Conservation (phyloP, 192 early-diverging fungal species). For the Endogone sp. region DNA sequence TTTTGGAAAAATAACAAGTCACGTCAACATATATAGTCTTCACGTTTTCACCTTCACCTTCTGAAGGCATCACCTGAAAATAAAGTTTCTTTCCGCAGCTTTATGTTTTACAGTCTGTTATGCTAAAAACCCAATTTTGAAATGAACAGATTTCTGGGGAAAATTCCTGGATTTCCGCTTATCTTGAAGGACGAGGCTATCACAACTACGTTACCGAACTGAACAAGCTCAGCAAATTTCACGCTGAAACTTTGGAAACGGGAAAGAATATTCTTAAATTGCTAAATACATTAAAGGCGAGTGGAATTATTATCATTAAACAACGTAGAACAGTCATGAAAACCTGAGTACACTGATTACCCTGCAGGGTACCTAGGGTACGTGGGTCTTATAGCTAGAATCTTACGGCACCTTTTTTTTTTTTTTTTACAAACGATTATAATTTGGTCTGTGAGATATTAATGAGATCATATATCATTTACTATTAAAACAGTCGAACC, state of each 20-base stretch:
- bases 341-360: conserved; percentile 13
- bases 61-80: conserved; percentile 1
- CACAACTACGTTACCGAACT: conserved; percentile 10
- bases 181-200: conserved; percentile 6
- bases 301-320: conserved; percentile 8
- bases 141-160: conserved; percentile 16
- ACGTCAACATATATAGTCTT: background rate
- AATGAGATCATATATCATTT: too few relatives aligned
- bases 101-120: conserved; percentile 3
- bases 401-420: too few relatives aligned
- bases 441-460: too few relatives aligned
- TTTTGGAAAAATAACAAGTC: too few relatives aligned
- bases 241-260: conserved; percentile 9
- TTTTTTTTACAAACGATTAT: too few relatives aligned
- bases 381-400: too few relatives aligned
- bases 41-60: background rate
- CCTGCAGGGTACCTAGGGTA: conserved; percentile 6
- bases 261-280: conserved; percentile 10
- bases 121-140: background rate
- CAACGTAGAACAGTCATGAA: background rate
- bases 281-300: conserved; percentile 14
- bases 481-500: too few relatives aligned
- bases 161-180: conserved; percentile 17
- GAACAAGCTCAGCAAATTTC: conserved; percentile 10
- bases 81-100: conserved; percentile 1